Conservation (phyloP, 371 early-diverging fungal species). For the Sporodiniella umbellata region DNA sequence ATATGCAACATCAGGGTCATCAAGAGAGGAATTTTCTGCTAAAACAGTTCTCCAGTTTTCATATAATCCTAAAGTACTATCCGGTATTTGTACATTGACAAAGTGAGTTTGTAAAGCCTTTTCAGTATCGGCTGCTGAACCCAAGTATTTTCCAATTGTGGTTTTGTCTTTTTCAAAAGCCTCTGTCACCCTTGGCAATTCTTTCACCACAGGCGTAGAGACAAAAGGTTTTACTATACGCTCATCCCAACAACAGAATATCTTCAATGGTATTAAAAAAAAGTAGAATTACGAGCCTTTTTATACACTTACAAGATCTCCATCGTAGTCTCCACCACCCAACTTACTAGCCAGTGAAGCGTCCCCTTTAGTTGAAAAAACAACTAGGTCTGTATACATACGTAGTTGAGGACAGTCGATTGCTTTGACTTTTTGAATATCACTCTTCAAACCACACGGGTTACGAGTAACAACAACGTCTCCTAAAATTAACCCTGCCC, state of each 20-base stretch:
- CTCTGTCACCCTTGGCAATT: constrained; percentile 13
- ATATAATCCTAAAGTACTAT: constrained; percentile 34
- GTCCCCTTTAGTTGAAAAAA: constrained; percentile 39
- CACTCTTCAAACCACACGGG: constrained; percentile 44
- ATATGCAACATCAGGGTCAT: constrained; percentile 36
- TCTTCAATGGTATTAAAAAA: constrained; percentile 18
- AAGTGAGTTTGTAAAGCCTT: constrained; percentile 26
- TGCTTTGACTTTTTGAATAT: constrained; percentile 42
- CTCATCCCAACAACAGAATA: constrained; percentile 54
- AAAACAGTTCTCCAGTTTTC: constrained; percentile 43
- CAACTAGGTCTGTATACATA: constrained; percentile 41
- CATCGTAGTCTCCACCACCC: constrained; percentile 55
- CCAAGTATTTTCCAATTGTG: constrained; percentile 15
- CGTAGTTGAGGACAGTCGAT: constrained; percentile 33
- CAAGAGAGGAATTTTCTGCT: constrained; percentile 26
- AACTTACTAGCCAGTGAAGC: constrained; percentile 41
- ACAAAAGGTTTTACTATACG: constrained; percentile 35
- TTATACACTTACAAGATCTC: constrained; percentile 45
- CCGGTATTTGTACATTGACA: constrained; percentile 26
- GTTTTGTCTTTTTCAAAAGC: constrained; percentile 30
- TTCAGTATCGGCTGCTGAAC: constrained; percentile 5
- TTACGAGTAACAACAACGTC: constrained; percentile 44
- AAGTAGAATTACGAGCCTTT: too few relatives aligned
- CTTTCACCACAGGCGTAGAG: constrained; percentile 15
- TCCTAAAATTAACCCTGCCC: constrained; percentile 35